Percentiles rank a stretch among this genome's conserved stretches.
Evolutionary conservation across 2,329 filamentous ascomycete species (phyloP).

Genomic region (Verticillium isaacii): DNA sequence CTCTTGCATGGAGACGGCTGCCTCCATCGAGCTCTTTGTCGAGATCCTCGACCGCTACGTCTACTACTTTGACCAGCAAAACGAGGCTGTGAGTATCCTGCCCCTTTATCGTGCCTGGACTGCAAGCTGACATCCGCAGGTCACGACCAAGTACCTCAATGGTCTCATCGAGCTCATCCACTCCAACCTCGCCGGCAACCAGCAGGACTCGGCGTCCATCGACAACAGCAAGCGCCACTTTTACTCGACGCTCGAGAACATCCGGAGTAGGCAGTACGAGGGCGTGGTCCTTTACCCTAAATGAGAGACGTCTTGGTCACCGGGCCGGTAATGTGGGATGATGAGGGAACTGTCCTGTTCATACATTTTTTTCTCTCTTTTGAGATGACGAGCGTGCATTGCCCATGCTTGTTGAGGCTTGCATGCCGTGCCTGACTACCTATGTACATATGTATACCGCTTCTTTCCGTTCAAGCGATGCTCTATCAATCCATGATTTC

Average conservation of each 20-base stretch:
- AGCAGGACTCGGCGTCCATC: conserved; percentile 73
- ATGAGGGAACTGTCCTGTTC: neutral
- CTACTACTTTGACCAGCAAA: conserved; percentile 99
- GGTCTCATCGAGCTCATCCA: conserved; percentile 97
- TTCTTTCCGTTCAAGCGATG: neutral
- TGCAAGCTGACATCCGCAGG: conserved; percentile 28
- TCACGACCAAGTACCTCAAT: conserved; percentile 97
- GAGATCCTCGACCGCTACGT: conserved; percentile 98
- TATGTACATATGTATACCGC: neutral
- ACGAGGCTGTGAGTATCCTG: conserved; percentile 67
- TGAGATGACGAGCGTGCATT: neutral
- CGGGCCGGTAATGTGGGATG: neutral
- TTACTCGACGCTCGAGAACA: conserved; percentile 90
- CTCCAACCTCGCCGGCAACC: conserved; percentile 84
- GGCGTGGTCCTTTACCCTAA: conserved; percentile 71
- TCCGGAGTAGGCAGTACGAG: conserved; percentile 85
- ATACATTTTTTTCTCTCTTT: neutral
- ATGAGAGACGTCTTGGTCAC: neutral
- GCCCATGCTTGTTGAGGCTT: neutral
- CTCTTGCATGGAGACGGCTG: conserved; percentile 97
- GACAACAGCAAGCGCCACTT: conserved; percentile 94
- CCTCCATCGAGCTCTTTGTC: conserved; percentile 96
- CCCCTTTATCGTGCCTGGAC: conserved; percentile 4
- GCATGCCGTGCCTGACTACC: neutral
- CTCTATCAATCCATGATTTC: neutral